These are phyloP conservation scores for Nakaseomyces kungkrabaensis DNA, from an alignment of 1,139 yeast genomes.

Conservation along the genomic window DNA sequence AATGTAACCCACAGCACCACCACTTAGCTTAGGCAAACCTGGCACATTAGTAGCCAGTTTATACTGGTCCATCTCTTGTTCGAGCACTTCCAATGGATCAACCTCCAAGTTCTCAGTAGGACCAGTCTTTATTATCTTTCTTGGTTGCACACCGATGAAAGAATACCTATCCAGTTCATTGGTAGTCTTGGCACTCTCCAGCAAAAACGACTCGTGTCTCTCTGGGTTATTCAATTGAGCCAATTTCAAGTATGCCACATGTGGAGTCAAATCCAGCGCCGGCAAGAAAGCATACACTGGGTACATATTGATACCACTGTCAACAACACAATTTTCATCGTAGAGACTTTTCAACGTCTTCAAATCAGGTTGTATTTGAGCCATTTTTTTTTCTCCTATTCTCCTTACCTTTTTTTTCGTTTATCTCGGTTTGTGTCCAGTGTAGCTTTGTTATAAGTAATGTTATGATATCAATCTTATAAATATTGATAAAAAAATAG, in stretches of 20 bases:
- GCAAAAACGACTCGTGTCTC: slow-evolving; percentile 62
- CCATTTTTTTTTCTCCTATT: neutral
- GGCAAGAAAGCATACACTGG: slow-evolving; percentile 72
- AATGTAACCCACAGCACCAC: slow-evolving; percentile 94
- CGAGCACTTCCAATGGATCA: slow-evolving; percentile 73
- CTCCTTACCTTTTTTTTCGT: neutral
- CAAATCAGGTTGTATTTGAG: slow-evolving; percentile 48
- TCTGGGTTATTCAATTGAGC: slow-evolving; percentile 55
- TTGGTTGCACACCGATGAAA: slow-evolving; percentile 79
- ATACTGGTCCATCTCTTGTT: slow-evolving; percentile 54
- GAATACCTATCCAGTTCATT: slow-evolving; percentile 85
- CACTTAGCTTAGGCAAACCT: slow-evolving; percentile 75
- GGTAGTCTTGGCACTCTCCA: slow-evolving; percentile 84
- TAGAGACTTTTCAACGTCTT: slow-evolving; percentile 41
- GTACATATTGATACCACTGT: slow-evolving; percentile 38
- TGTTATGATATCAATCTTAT: no score
- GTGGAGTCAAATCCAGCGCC: slow-evolving; percentile 76
- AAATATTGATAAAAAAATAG: neutral
- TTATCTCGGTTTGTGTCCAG: no score
- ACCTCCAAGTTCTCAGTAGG: slow-evolving; percentile 46
- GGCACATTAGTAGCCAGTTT: slow-evolving; percentile 62
- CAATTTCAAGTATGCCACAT: slow-evolving; percentile 77
- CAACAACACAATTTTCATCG: slow-evolving; percentile 30
- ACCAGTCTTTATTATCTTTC: slow-evolving; percentile 75
- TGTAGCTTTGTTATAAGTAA: no score